Conservation (phyloP, 75 land plant genomes). For the Cryptomeria japonica region DNA sequence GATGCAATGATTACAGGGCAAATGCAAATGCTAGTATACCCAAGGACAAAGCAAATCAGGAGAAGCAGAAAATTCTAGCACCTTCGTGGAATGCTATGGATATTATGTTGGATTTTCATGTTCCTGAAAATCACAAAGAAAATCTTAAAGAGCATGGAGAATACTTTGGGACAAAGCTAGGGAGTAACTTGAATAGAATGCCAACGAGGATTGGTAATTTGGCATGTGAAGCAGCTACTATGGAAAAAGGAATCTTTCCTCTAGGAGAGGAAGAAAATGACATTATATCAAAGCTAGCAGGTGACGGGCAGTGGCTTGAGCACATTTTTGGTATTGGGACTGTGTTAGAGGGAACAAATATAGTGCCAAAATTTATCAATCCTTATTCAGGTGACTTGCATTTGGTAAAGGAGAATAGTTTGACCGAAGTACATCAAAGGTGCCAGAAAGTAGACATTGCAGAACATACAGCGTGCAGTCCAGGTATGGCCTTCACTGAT, state of each 20-base stretch:
- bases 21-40: not conserved
- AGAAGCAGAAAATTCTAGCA: not conserved
- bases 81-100: not conserved
- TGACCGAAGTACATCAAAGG: not conserved
- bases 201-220: not conserved
- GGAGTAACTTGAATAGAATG: not conserved
- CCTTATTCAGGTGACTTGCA: slow-evolving; percentile 3
- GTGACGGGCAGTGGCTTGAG: not conserved
- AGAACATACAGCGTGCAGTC: not conserved
- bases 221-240: not conserved
- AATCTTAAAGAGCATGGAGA: not conserved
- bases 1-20: not conserved
- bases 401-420: not conserved
- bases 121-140: not conserved
- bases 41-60: not conserved
- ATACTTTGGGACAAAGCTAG: not conserved
- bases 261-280: slow-evolving; percentile 3
- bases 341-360: not conserved
- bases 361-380: not conserved
- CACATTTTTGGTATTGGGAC: not conserved
- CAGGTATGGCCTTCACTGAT: not conserved
- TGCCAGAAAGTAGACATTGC: not conserved
- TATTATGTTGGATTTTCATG: slow-evolving; percentile 6
- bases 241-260: not conserved
- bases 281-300: not conserved